Evolutionary conservation across 2,329 filamentous ascomycete genomes (phyloP), one percentile per base, ranked within the genome.

Genomic region (Alternaria brassicae): DNA sequence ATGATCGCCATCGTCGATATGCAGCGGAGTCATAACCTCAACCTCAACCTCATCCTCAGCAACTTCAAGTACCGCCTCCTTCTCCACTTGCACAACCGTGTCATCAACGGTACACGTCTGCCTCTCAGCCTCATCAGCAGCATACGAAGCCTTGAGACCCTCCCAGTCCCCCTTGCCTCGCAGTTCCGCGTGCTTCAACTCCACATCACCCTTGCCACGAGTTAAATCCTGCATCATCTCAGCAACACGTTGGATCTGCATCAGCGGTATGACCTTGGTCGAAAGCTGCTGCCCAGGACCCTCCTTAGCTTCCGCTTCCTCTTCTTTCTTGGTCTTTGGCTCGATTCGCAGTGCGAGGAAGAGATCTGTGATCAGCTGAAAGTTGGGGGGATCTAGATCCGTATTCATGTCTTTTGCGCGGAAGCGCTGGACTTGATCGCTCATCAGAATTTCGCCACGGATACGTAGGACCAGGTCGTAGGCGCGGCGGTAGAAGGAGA

Each of bases 401-500:
- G 58, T 41, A 17, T 54, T 32, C 37, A 57, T 32, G 36, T 53
- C 21, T 28, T 37, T 62, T 6, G 19, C 37, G 15, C 34, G 32
- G 48, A 58, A 36, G 44, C 28, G 32, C 49, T 54, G 37, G 25
- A 39, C 17, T n/a, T 25, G 42, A 6, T 44, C 30, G 27, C 66
- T 53, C 21, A 53, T 62, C 19, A 66, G 50, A 1, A 71, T 44
- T 17, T 63, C 48, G 4, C 23, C 17, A 3, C 67, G 58, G 9
- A 70, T 53, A 15, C 54, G 45, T 1, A 41, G 28, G 9, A 67
- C n/a, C 15, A 66, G 41, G 2, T 41, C 37, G 48, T 53, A 66
- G 10, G 52, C 57, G 12, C 67, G 62, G 2, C 66, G 63, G 48
- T 62, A 70, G 51, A 69, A 62, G 12, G 57, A 48, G 8, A 68